Conservation (phyloP, 257 asterid genomes). For the Jaltomata sinuosa region DNA sequence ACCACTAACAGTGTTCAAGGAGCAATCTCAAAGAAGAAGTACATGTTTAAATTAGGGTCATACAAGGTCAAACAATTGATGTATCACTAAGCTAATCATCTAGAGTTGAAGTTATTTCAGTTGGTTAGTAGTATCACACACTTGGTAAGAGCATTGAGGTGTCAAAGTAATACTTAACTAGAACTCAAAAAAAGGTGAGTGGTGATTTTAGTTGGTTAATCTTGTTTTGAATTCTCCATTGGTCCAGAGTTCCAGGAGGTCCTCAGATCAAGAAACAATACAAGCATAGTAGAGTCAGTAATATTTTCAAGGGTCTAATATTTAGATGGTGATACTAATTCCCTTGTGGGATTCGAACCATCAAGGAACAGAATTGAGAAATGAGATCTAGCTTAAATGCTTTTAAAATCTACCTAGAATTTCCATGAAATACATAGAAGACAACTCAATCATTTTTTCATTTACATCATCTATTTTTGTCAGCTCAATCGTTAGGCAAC, state of each 20-base stretch:
- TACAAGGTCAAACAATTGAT: neutral
- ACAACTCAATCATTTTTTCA: too few relatives aligned
- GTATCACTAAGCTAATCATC: too few relatives aligned
- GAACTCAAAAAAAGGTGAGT: neutral
- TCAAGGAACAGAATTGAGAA: neutral
- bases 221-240: neutral
- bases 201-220: neutral
- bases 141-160: neutral
- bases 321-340: neutral
- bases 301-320: neutral
- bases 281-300: neutral
- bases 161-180: neutral
- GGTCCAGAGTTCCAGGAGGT: too few relatives aligned
- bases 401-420: too few relatives aligned
- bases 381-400: neutral
- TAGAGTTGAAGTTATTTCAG: neutral
- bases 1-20: too few relatives aligned
- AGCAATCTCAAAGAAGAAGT: too few relatives aligned
- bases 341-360: neutral
- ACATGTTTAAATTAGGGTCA: too few relatives aligned
- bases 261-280: neutral
- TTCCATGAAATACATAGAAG: too few relatives aligned
- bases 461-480: too few relatives aligned
- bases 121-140: neutral
- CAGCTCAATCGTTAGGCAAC: too few relatives aligned